phyloP scores from a whole-genome alignment of 1,284 basidiomycete genomes.

The Trichosporon asahii region DNA sequence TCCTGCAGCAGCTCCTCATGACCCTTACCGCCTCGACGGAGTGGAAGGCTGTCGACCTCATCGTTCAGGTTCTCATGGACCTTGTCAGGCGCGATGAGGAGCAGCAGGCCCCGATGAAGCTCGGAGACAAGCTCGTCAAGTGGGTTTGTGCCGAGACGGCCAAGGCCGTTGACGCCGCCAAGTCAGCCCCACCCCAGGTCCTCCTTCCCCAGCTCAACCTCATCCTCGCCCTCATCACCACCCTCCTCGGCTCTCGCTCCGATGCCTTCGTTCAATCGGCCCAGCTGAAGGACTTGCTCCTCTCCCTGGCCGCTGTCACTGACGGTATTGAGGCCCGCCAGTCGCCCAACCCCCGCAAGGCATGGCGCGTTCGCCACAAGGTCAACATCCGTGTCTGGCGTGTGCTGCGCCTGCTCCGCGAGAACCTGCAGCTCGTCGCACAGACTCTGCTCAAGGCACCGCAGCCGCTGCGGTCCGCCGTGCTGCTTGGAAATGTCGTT shows the following conservation, averaged over 20 bases:
- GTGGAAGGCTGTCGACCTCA: conserved; percentile 33
- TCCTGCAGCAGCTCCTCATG: conserved; percentile 24
- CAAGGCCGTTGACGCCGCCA: conserved; percentile 27
- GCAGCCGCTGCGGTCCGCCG: conserved; percentile 31
- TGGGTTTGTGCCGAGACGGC: conserved; percentile 42
- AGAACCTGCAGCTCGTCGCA: conserved; percentile 34
- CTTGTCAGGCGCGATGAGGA: conserved; percentile 42
- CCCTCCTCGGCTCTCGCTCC: conserved; percentile 30
- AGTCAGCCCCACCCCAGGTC: conserved; percentile 28
- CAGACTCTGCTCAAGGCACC: conserved; percentile 33
- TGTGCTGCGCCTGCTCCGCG: conserved; percentile 34
- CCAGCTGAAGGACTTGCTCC: conserved; percentile 38
- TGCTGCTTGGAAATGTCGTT: conserved; percentile 43
- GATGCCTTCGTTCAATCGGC: conserved; percentile 29
- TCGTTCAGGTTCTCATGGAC: conserved; percentile 34
- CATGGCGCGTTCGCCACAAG: conserved; percentile 34
- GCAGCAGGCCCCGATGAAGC: conserved; percentile 29
- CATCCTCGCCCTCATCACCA: conserved; percentile 34
- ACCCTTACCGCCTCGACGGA: conserved; percentile 30
- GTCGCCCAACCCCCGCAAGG: neutral
- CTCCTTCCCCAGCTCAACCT: conserved; percentile 41
- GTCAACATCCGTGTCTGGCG: conserved; percentile 42
- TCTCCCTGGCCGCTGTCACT: conserved; percentile 38
- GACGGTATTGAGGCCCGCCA: conserved; percentile 37
- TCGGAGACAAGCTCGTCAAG: conserved; percentile 48